Evolutionary conservation across 805 yeast species (phyloP).

Genomic region (Hyphopichia homilentoma): DNA sequence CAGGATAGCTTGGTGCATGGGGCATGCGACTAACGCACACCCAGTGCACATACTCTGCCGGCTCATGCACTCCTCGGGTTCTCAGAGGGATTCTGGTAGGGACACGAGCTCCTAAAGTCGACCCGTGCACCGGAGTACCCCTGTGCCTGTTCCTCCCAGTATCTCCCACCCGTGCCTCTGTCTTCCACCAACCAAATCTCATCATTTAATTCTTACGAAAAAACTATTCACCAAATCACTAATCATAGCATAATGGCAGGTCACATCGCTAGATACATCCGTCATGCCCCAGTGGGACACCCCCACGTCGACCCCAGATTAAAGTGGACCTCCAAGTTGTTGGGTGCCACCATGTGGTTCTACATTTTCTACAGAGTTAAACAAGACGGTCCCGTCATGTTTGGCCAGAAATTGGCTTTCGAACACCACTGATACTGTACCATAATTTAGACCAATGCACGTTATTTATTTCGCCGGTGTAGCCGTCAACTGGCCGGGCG

Average conservation of each 20-base stretch:
- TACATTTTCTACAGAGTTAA: slow-evolving; percentile 80
- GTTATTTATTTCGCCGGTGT: slow-evolving; percentile 1
- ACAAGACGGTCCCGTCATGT: slow-evolving; percentile 65
- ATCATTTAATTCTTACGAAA: background rate
- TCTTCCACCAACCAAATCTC: slow-evolving; percentile 1
- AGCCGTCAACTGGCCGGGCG: background rate
- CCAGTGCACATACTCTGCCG: too few species aligned
- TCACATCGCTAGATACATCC: slow-evolving; percentile 37
- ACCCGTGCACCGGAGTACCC: too few species aligned
- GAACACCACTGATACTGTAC: slow-evolving; percentile 25
- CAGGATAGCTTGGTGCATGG: too few species aligned
- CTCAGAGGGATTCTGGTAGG: too few species aligned
- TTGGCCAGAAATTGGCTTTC: slow-evolving; percentile 40
- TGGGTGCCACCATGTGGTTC: slow-evolving; percentile 89
- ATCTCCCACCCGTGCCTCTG: background rate
- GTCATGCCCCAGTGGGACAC: slow-evolving; percentile 60
- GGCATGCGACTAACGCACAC: too few species aligned
- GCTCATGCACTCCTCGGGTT: too few species aligned
- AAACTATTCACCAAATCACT: too few species aligned
- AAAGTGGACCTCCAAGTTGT: slow-evolving; percentile 56
- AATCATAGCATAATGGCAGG: slow-evolving; percentile 45
- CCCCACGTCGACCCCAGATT: slow-evolving; percentile 63
- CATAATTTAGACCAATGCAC: slow-evolving; percentile 1
- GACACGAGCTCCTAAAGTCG: too few species aligned
- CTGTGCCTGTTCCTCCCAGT: too few species aligned